Conservation (phyloP, 2,329 filamentous ascomycete genomes). For the Camillea tinctor region DNA sequence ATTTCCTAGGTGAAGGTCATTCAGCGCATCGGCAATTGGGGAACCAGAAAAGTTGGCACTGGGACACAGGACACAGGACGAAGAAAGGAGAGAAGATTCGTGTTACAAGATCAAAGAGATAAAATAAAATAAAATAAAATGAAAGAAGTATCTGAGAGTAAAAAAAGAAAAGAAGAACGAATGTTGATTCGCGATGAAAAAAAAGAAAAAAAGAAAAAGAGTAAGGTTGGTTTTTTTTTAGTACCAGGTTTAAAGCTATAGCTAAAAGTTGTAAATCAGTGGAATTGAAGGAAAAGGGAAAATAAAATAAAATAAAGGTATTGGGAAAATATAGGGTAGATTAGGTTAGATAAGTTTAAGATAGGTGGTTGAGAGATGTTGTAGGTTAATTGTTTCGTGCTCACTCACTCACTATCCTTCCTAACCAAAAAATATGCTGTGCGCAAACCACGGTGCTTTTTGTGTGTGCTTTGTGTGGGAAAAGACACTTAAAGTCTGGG, state of each 20-base stretch:
- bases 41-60: not conserved
- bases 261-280: not conserved
- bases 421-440: not conserved
- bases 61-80: no score
- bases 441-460: not conserved
- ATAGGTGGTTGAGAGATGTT: not conserved
- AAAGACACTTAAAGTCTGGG: not conserved
- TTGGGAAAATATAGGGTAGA: no score
- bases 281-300: not conserved
- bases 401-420: no score
- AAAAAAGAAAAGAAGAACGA: not conserved
- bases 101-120: not conserved
- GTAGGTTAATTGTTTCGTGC: not conserved
- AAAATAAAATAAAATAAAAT: not conserved
- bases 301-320: no score
- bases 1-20: not conserved
- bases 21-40: slow-evolving; percentile 1
- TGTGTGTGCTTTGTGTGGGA: no score
- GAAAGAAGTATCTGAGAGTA: not conserved
- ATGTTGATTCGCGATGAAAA: not conserved
- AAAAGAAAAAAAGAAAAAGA: not conserved
- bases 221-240: not conserved
- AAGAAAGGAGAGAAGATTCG: not conserved
- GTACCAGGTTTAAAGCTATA: not conserved
- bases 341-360: no score